A percentile compares a stretch with the other conserved stretches of the same genome.
Evolutionary conservation across 495 filamentous ascomycete genomes (phyloP).

Genomic region (Penicillium parvum): DNA sequence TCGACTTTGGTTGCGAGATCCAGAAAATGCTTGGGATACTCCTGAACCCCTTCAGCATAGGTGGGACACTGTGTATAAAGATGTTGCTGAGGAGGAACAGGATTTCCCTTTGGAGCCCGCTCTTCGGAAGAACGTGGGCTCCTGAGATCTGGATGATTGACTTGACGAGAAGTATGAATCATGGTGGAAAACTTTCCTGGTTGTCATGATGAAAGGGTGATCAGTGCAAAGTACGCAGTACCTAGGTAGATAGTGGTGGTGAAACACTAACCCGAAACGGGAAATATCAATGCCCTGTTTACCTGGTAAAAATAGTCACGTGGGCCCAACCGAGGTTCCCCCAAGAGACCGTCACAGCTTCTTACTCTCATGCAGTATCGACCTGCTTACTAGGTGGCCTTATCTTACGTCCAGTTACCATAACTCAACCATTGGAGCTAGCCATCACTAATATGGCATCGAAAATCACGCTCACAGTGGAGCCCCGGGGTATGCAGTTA

Average conservation of each 20-base stretch:
- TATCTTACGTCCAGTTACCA: neutral
- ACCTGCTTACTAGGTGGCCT: slow-evolving; percentile 3
- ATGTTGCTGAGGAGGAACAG: slow-evolving; percentile 44
- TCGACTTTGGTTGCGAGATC: slow-evolving; percentile 54
- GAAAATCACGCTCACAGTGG: slow-evolving; percentile 34
- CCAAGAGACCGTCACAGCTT: slow-evolving; percentile 6
- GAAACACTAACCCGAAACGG: too few relatives aligned
- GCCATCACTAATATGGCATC: slow-evolving; percentile 23
- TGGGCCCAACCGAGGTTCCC: slow-evolving; percentile 4
- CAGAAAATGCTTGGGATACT: slow-evolving; percentile 52
- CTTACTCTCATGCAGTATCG: slow-evolving; percentile 5
- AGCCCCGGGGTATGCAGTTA: slow-evolving; percentile 37
- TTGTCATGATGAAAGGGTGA: too few relatives aligned
- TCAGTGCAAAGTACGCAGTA: too few relatives aligned
- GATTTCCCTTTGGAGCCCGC: slow-evolving; percentile 52
- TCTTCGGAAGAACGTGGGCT: slow-evolving; percentile 37
- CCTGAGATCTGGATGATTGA: too few relatives aligned
- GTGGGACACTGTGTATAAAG: slow-evolving; percentile 51
- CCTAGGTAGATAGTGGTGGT: too few relatives aligned
- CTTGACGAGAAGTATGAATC: too few relatives aligned
- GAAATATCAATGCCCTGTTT: too few relatives aligned
- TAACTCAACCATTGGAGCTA: neutral
- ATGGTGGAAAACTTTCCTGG: too few relatives aligned
- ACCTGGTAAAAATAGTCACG: too few relatives aligned
- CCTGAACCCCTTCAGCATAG: slow-evolving; percentile 42